phyloP scores from a whole-genome alignment of 805 yeast species.

The Starmerella sirachaensis region DNA sequence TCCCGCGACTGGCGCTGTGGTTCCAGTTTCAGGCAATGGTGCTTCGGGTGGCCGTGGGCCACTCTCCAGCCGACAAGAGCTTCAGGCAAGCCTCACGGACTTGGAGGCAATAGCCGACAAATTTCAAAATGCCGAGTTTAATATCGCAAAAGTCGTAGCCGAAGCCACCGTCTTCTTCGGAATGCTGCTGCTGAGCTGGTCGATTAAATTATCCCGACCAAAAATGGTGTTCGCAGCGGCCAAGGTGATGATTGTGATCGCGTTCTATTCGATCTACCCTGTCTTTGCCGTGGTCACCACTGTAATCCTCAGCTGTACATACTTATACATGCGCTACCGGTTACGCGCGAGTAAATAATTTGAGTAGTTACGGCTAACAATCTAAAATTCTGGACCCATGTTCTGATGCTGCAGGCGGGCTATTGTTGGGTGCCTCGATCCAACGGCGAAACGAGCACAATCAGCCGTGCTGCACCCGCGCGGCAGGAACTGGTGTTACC shows the following conservation, averaged over 20 bases:
- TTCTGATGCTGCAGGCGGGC: too few relatives aligned
- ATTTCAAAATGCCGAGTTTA: slow-evolving; percentile 8
- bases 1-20: too few relatives aligned
- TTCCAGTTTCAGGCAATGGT: too few relatives aligned
- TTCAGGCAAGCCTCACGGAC: background rate
- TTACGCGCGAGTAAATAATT: too few relatives aligned
- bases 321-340: slow-evolving; percentile 10
- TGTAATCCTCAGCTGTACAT: background rate
- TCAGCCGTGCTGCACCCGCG: too few relatives aligned
- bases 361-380: too few relatives aligned
- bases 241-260: slow-evolving; percentile 11
- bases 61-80: too few relatives aligned
- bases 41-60: too few relatives aligned
- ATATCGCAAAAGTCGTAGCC: slow-evolving; percentile 12
- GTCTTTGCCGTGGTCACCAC: slow-evolving; percentile 7
- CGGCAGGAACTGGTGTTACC: too few relatives aligned
- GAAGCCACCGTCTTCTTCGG: slow-evolving; percentile 17
- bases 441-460: too few relatives aligned
- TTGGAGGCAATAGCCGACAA: slow-evolving; percentile 6
- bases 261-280: slow-evolving; percentile 16
- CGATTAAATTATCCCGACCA: slow-evolving; percentile 8
- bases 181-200: slow-evolving; percentile 13
- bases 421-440: too few relatives aligned
- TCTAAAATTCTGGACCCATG: too few relatives aligned
- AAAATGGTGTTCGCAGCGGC: slow-evolving; percentile 2